Conservation (phyloP, 176 grass and related monocot species). For the Paspalum notatum region DNA sequence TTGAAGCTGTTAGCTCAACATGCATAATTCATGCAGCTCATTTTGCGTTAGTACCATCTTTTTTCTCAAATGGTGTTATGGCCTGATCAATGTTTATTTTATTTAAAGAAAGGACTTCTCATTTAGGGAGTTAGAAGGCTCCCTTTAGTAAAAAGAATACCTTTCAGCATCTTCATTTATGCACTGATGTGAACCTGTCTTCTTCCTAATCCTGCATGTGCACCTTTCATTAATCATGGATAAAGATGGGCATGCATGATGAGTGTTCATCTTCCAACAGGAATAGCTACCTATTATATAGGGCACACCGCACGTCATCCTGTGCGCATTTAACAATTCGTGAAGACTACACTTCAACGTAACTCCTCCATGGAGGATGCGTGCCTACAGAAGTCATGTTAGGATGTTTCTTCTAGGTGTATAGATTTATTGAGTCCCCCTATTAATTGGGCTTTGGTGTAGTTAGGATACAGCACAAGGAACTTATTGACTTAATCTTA, state of each 20-base stretch:
- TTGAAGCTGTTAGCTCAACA: neutral
- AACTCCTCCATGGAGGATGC: slow-evolving; percentile 10
- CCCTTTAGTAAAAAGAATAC: neutral
- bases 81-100: neutral
- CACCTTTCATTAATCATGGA: slow-evolving; percentile 27
- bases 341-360: slow-evolving; percentile 34
- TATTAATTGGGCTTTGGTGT: neutral
- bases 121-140: neutral
- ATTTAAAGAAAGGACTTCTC: neutral
- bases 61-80: neutral
- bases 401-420: slow-evolving; percentile 9
- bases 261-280: slow-evolving; percentile 19
- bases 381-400: slow-evolving; percentile 30
- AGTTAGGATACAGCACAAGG: neutral
- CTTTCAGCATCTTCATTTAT: slow-evolving; percentile 22
- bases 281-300: slow-evolving; percentile 11
- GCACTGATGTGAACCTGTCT: slow-evolving; percentile 19
- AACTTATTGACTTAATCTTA: slow-evolving; percentile 2
- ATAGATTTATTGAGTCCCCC: neutral
- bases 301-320: neutral
- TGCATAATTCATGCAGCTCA: neutral
- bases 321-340: slow-evolving; percentile 22
- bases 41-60: neutral
- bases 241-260: neutral
- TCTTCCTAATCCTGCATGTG: slow-evolving; percentile 26